Conservation (phyloP, 2,329 filamentous ascomycete genomes). For the Cryphonectria naterciae region DNA sequence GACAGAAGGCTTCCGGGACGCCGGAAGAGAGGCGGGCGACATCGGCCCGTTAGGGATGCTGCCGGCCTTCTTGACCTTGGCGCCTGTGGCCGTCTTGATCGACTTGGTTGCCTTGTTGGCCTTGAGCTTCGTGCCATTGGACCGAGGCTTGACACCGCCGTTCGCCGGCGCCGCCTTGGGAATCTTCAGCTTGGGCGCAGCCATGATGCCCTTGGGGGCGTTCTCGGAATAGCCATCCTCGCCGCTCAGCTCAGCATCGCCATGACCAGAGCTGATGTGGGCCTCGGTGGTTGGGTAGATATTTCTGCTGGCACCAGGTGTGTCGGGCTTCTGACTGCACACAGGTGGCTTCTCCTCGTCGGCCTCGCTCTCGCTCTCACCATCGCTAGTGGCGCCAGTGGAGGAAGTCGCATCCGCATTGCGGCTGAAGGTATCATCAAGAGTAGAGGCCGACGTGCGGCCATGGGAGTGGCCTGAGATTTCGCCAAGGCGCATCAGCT, state of each 20-base stretch:
- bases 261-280: conserved; percentile 51
- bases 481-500: conserved; percentile 94
- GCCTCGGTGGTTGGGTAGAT: conserved; percentile 57
- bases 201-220: conserved; percentile 43
- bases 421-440: conserved; percentile 92
- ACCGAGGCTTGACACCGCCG: conserved; percentile 46
- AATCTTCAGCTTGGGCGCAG: conserved; percentile 47
- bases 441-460: conserved; percentile 87
- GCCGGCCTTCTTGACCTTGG: conserved; percentile 58
- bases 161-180: conserved; percentile 39
- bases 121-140: conserved; percentile 44
- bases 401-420: conserved; percentile 84
- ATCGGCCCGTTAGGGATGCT: conserved; percentile 50
- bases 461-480: conserved; percentile 92
- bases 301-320: conserved; percentile 47
- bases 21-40: conserved; percentile 68
- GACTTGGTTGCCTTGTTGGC: conserved; percentile 44
- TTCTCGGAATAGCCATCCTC: conserved; percentile 59
- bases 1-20: conserved; percentile 76
- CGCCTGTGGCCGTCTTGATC: conserved; percentile 38
- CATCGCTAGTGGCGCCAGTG: conserved; percentile 81
- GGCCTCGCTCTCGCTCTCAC: conserved; percentile 67
- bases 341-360: conserved; percentile 64
- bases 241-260: conserved; percentile 54
- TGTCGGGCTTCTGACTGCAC: conserved; percentile 61